Evolutionary conservation across 2,329 filamentous ascomycete genomes (phyloP).

Genomic region (Pestalotiopsis sp.): DNA sequence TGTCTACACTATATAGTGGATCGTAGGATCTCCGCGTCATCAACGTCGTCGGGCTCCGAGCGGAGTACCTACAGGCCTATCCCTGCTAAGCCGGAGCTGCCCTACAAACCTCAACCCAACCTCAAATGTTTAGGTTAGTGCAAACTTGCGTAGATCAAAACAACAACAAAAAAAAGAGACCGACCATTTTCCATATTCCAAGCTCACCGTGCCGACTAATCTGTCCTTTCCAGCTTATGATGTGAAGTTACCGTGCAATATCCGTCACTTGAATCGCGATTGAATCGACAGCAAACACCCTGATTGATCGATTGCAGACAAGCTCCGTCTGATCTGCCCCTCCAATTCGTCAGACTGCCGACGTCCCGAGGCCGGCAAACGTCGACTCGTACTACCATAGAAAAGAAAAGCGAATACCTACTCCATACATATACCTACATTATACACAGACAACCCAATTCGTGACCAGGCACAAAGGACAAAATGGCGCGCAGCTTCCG

Average conservation of each 20-base stretch:
- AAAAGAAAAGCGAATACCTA: not conserved
- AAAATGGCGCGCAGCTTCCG: constrained; percentile 27
- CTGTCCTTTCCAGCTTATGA: not conserved
- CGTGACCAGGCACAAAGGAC: not conserved
- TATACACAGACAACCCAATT: not conserved
- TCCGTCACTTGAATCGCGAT: not conserved
- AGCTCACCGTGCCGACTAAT: not conserved
- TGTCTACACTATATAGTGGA: not conserved
- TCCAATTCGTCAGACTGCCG: not conserved
- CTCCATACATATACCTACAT: not conserved
- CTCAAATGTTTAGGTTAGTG: not conserved
- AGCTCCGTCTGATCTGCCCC: not conserved
- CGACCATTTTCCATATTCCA: not conserved
- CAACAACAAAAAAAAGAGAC: not conserved
- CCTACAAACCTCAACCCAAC: not conserved
- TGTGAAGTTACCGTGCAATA: not conserved
- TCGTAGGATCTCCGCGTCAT: not conserved
- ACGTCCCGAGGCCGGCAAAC: not conserved
- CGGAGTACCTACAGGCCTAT: not conserved
- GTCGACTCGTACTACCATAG: not conserved
- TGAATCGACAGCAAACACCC: not conserved
- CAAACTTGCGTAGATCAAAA: not conserved
- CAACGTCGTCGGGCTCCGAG: not conserved
- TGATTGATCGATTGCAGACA: not conserved
- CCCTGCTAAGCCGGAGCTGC: not conserved